Base-by-base conservation (phyloP, 2,329 filamentous ascomycete genomes). In the Aspergillus brasiliensis region DNA sequence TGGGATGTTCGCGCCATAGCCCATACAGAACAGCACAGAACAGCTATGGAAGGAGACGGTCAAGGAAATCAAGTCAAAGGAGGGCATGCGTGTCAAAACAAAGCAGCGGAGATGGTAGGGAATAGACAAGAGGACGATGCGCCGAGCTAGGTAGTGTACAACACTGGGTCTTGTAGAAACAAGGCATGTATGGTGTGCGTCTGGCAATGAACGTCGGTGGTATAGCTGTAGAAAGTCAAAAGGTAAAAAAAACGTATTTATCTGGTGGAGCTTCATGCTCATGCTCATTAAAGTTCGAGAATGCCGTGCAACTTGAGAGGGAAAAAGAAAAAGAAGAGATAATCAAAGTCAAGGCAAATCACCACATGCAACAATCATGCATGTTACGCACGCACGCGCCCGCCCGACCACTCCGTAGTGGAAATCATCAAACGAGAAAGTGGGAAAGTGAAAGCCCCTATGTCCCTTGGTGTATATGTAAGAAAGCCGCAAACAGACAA, bases 381-480 rank as follows among this genome's bases (percentile, higher is more conserved):
- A 34, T 25, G 23, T 23, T 23, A 19, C 37, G 51, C 51, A 31
- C 51, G 51, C 34, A 25, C 51, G 27, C 23, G 44, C 44, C 23
- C 68, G 67, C 67, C 70, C 65, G 59, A 66, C 61, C 71, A 69
- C 67, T 69, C 68, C 59, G 61, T 63, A 57, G 64, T 63, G 60
- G 31, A 61, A 58, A 62, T 56, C 44, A 63, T 57, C 65, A 61
- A 61, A 67, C 56, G 56, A 60, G 63, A 66, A 69, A 67, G 63
- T 65, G 61, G 63, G 60, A 68, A 61, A 65, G 54, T 64, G 58
- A 70, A 62, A 60, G 56, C 69, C 72, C 73, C 60, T 73, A 74
- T 73, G 72, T 75, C 72, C 72, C 72, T 70, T 69, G 31, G 68
- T 71, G 70, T 74, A 75, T 75, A 75, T 74, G 73, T 71, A 72